phyloP scores from a whole-genome alignment of 129 eudicot genomes.

The Flaveria trinervia region DNA sequence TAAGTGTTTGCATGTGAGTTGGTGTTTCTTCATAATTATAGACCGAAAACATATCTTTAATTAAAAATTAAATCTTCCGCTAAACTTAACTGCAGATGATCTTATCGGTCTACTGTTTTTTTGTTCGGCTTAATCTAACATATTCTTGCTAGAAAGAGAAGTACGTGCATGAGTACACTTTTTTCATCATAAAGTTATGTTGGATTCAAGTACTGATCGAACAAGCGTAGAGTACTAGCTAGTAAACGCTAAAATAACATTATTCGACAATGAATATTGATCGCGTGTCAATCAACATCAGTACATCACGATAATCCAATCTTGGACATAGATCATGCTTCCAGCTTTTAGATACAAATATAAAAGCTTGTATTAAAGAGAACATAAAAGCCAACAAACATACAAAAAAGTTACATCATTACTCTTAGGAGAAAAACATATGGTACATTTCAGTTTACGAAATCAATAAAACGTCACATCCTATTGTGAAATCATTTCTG shows the following conservation, averaged over 20 bases:
- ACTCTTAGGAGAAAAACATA: not conserved
- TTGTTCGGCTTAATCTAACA: not conserved
- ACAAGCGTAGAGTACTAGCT: not conserved
- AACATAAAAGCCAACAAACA: not conserved
- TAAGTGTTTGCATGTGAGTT: constrained; percentile 7
- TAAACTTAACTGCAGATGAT: not conserved
- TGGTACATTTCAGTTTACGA: constrained; percentile 8
- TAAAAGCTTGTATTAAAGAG: not conserved
- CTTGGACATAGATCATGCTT: constrained; percentile 1
- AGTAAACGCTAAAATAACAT: constrained; percentile 8
- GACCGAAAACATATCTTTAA: not conserved
- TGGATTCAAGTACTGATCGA: not conserved
- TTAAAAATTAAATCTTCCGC: not conserved
- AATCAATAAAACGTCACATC: not conserved
- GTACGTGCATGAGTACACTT: not conserved
- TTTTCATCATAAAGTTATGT: not conserved
- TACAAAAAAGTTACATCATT: not conserved
- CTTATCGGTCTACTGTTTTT: not conserved
- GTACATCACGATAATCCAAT: not conserved
- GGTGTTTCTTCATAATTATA: not conserved
- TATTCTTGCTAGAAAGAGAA: not conserved
- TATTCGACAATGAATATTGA: not conserved
- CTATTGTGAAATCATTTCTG: not conserved
- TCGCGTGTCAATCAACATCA: constrained; percentile 7
- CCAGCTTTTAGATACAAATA: not conserved